Evolutionary conservation across 768 basidiomycete genomes (phyloP), one percentile per base, ranked within the genome.

Genomic region (Boletales sp.): DNA sequence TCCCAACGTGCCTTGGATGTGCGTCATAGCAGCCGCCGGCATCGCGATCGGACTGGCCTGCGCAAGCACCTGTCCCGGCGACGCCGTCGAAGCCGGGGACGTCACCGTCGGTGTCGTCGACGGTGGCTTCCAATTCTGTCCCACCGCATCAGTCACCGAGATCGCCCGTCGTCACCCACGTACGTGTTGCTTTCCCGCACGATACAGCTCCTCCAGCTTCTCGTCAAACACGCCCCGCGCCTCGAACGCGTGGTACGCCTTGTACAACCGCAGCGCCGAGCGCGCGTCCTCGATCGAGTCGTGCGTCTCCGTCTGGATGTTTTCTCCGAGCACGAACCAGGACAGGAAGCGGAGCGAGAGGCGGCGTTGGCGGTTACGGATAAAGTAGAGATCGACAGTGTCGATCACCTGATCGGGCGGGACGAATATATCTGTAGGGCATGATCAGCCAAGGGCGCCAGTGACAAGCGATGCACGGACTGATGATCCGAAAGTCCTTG

Each of bases 261-360:
- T 86, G 70, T 89, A 96, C 31, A 97, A 73, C 56, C 84, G 77
- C 30, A 96, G 72, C 1, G 95, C 94, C 7, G 88, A 90, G 8
- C 82, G 79, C 0, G 94, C 92, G 61, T 98, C 95, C 67, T 99
- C 96, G 57, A 99, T 95, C n/a, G 94, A 97, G 67, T 98, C 96
- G 66, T 99, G 95, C 12, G 84, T 90, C 18, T 93, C 92, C 3
- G 81, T 88, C 67, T 98, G 95, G 50, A 99, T 98, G 59, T 89
- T 84, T 63, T 93, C 84, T 41, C 87, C 79, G 10, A 98, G 75
- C n/a, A 98, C 78, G 66, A 86, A 93, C 92, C 94, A 99, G 0
- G 94, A 83, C 21, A 98, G 77, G 71, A 97, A 99, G 8, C 92
- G 83, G 18, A 99, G 75, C 0, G 94, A 95, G 34, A 98, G 75